These are phyloP conservation scores for Syzygium aromaticum DNA, from an alignment of 345 rosid species.

Conservation along the genomic window DNA sequence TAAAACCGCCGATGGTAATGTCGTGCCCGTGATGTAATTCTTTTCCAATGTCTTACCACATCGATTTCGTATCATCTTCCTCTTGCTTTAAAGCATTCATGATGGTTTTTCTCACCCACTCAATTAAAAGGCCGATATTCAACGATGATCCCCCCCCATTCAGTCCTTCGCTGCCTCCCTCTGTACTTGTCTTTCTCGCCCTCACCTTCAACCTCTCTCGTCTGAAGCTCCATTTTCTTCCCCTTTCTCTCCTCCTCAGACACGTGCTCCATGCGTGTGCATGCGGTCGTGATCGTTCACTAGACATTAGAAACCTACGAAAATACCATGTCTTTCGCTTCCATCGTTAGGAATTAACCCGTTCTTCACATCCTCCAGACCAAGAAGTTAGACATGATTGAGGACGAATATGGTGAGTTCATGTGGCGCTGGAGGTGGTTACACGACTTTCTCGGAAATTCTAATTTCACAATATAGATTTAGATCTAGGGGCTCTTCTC, in stretches of 20 bases:
- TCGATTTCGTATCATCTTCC: neutral
- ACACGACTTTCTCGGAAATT: no score
- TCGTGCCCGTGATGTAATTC: neutral
- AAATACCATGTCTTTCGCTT: neutral
- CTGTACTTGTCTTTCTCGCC: neutral
- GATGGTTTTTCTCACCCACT: neutral
- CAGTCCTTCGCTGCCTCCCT: neutral
- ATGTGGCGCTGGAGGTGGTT: no score
- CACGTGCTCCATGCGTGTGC: neutral
- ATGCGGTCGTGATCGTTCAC: neutral
- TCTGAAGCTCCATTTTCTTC: neutral
- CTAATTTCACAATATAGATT: no score
- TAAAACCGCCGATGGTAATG: neutral
- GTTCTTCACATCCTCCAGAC: no score
- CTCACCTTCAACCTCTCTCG: neutral
- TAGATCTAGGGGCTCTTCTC: no score
- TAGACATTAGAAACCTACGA: neutral
- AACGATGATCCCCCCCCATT: neutral
- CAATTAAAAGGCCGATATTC: neutral
- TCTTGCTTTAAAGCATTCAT: neutral
- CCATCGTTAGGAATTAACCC: no score
- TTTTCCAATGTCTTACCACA: neutral
- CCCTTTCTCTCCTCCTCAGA: neutral
- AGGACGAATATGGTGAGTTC: no score
- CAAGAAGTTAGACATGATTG: no score